phyloP scores from a whole-genome alignment of 2,329 filamentous ascomycete genomes.

The Periconia macrospinosa region DNA sequence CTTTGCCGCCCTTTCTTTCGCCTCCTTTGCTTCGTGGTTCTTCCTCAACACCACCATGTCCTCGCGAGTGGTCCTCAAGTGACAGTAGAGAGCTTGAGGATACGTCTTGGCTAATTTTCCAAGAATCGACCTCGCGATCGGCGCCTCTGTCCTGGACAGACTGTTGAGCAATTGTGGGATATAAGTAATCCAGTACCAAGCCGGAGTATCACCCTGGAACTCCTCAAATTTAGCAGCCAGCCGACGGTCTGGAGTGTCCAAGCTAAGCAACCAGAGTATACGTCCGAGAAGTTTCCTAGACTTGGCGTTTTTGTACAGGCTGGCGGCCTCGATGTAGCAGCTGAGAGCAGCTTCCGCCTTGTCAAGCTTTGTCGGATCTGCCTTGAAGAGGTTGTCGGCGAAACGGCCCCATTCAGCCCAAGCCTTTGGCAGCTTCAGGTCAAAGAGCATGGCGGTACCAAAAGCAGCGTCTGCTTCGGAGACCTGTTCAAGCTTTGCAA shows the following conservation, averaged over 20 bases:
- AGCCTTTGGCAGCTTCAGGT: slow-evolving; percentile 91
- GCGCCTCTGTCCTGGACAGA: slow-evolving; percentile 86
- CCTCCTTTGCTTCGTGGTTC: slow-evolving; percentile 65
- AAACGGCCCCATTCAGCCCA: slow-evolving; percentile 99
- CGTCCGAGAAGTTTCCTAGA: slow-evolving; percentile 90
- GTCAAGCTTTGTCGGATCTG: slow-evolving; percentile 78
- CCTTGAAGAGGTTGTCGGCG: slow-evolving; percentile 95
- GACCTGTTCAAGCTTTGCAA: slow-evolving; percentile 89
- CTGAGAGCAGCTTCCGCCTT: slow-evolving; percentile 90
- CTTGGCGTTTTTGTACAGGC: slow-evolving; percentile 96
- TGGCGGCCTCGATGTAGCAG: slow-evolving; percentile 93
- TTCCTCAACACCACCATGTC: slow-evolving; percentile 94
- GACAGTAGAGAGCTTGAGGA: slow-evolving; percentile 92
- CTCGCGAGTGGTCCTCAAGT: slow-evolving; percentile 88
- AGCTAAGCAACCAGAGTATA: slow-evolving; percentile 91
- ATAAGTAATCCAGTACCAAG: slow-evolving; percentile 99
- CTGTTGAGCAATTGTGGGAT: slow-evolving; percentile 95
- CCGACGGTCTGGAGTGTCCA: slow-evolving; percentile 84
- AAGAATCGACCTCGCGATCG: slow-evolving; percentile 81
- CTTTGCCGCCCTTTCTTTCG: slow-evolving; percentile 57
- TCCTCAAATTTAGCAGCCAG: slow-evolving; percentile 88
- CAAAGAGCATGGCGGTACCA: slow-evolving; percentile 92
- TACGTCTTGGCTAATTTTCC: slow-evolving; percentile 94
- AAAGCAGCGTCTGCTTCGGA: slow-evolving; percentile 92
- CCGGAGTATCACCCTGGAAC: slow-evolving; percentile 94